Conservation (phyloP, 1,284 basidiomycete genomes). For the Tylopilus sp. region DNA sequence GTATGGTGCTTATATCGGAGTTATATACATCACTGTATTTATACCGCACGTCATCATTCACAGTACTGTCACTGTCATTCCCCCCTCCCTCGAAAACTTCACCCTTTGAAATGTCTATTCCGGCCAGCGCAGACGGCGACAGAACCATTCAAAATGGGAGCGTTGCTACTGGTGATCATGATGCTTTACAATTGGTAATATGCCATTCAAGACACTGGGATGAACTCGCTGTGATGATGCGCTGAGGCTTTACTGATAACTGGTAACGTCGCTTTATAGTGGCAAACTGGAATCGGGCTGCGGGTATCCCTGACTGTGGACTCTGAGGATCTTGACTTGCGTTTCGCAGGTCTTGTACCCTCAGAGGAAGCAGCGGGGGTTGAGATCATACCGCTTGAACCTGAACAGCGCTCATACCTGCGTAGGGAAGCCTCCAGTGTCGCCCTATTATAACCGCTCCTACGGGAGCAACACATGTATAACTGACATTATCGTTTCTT, state of each 20-base stretch:
- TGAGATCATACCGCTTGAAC: slow-evolving; percentile 95
- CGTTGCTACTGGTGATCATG: slow-evolving; percentile 37
- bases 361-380: slow-evolving; percentile 43
- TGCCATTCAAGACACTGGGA: slow-evolving; percentile 30
- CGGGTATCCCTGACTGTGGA: slow-evolving; percentile 68
- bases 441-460: slow-evolving; percentile 44
- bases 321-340: slow-evolving; percentile 22
- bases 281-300: slow-evolving; percentile 71
- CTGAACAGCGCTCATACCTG: slow-evolving; percentile 94
- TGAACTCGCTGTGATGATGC: slow-evolving; percentile 27
- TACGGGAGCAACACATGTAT: slow-evolving; percentile 36
- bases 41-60: slow-evolving; percentile 22
- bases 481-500: slow-evolving; percentile 47
- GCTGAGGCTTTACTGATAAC: slow-evolving; percentile 37
- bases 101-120: slow-evolving; percentile 20
- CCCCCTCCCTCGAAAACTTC: neutral
- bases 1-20: slow-evolving; percentile 16
- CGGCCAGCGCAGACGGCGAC: slow-evolving; percentile 7
- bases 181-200: slow-evolving; percentile 64
- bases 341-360: slow-evolving; percentile 13
- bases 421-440: slow-evolving; percentile 87
- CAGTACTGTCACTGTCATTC: neutral
- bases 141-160: slow-evolving; percentile 8
- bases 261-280: slow-evolving; percentile 72
- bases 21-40: slow-evolving; percentile 33